Base-by-base conservation (phyloP, 2,329 filamentous ascomycete species). In the Coniochaeta sp. region DNA sequence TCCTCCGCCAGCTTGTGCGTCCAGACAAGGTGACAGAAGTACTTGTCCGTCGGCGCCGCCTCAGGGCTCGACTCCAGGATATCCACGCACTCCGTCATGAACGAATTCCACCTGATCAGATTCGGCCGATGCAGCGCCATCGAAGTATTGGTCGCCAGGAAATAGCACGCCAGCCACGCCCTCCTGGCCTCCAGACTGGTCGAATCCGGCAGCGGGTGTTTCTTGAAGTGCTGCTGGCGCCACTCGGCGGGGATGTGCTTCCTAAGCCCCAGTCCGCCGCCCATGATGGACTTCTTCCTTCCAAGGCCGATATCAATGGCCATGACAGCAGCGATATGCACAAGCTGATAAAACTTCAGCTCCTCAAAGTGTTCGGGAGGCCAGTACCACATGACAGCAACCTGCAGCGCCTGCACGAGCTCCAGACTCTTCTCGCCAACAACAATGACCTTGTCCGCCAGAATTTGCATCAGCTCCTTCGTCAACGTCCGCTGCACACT, bases 291-390 rank as follows among this genome's bases (percentile, higher is more conserved):
- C 55, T 66, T 65, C 51, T 62, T 65, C 58, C 65, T 61, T 6
- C 71, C 87, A 6, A 95, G 78, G 0, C 90, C 90, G 30, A 95
- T 78, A 59, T 95, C 90, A 51, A 95, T 83, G 26, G 86, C 86
- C 84, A 95, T 89, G 59, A 89, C 79, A 46, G 85, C 85, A 2
- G 87, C 86, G 62, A 89, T 82, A 65, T 95, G 89, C 45, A 90
- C 83, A 57, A 94, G 78, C 70, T 92, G 88, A 69, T 94, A 95
- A 65, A 94, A 95, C 64, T 94, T 94, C 62, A 92, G 81, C 68
- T 94, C 87, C 61, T 95, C 89, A 53, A 88, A 88, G 60, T 87
- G 80, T 57, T 92, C 85, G 0, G 90, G 90, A 14, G 89, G 89
- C 65, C 83, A 84, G 65, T 95, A 95, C 88, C 90, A 95, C 18